Evolutionary conservation across 257 asterid species (phyloP), one percentile per base, ranked within the genome.

Genomic region (Nicotiana obtusifolia): DNA sequence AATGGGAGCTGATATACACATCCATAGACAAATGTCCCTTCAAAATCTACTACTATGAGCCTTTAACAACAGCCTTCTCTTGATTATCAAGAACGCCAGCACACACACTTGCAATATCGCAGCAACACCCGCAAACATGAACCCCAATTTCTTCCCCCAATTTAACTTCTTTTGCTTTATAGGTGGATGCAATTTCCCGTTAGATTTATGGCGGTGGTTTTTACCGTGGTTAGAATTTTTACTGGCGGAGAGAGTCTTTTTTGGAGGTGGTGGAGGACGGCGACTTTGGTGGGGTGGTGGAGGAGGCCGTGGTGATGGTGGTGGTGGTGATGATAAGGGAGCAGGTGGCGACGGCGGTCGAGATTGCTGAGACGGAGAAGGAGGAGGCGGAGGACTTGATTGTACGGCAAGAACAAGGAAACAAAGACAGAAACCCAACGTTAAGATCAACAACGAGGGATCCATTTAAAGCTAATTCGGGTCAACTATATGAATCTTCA

Each of bases 121-220:
- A 11, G 73, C 87, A 80, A 85, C 79, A 26, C 88, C 91, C 33
- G 77, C 78, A 75, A 89, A 89, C 76, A 82, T 54, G 35, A 85
- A 77, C 67, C 91, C 91, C 76, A 89, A 66, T 84, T 57, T 85
- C 88, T 87, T 81, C 82, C 89, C 90, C 79, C 37, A 20, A 68
- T 83, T 85, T 60, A 76, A 84, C 53, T 53, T 82, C 54, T 82
- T 64, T 64, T 80, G 53, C 60, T 59, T 73, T 10, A 61, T 7
- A 9, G 64, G 78, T 24, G 64, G 84, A 3, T 35, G 62, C 49
- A 26, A 15, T 61, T 68, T 37, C 75, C 14, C 52, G n/a, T 33
- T 54, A 26, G 68, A 37, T 15, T 10, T 53, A 4, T n/a, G 33
- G 8, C 15, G 81, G 56, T 41, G 60, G 19, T 7, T 28, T 20